These are phyloP conservation scores for Fusarium luffae DNA, from an alignment of 2,329 filamentous ascomycete species.

Conservation along the genomic window DNA sequence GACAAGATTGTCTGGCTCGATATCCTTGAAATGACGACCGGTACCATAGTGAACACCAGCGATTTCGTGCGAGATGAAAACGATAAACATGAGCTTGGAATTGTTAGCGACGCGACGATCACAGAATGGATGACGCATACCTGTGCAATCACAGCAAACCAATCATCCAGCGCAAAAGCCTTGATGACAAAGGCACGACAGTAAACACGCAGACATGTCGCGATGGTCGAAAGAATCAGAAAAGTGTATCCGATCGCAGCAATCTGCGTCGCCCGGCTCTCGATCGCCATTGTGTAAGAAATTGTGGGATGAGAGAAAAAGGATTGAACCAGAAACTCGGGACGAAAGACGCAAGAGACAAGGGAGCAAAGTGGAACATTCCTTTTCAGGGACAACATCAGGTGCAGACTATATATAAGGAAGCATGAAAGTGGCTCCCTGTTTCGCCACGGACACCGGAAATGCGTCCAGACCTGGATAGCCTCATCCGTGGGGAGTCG, in stretches of 20 bases:
- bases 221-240: conserved; percentile 49
- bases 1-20: conserved; percentile 18
- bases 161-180: conserved; percentile 50
- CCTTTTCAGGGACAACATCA: background rate
- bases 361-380: background rate
- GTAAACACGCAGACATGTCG: conserved; percentile 48
- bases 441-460: background rate
- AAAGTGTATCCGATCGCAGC: conserved; percentile 47
- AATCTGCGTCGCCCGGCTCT: conserved; percentile 35
- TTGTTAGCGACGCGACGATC: background rate
- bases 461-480: conserved; percentile 11
- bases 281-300: conserved; percentile 7
- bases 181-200: conserved; percentile 49
- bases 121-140: conserved; percentile 19
- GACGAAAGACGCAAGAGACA: background rate
- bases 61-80: conserved; percentile 5
- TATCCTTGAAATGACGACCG: conserved; percentile 14
- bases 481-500: background rate
- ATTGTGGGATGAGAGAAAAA: background rate
- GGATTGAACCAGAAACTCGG: background rate
- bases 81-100: conserved; percentile 16
- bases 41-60: conserved; percentile 17
- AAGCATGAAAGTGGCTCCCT: background rate
- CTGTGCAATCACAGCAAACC: conserved; percentile 48
- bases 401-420: conserved; percentile 7